Percentiles rank a stretch among this genome's conserved stretches.
phyloP scores from a whole-genome alignment of 305 asterid genomes.

The Coffea humblotiana region DNA sequence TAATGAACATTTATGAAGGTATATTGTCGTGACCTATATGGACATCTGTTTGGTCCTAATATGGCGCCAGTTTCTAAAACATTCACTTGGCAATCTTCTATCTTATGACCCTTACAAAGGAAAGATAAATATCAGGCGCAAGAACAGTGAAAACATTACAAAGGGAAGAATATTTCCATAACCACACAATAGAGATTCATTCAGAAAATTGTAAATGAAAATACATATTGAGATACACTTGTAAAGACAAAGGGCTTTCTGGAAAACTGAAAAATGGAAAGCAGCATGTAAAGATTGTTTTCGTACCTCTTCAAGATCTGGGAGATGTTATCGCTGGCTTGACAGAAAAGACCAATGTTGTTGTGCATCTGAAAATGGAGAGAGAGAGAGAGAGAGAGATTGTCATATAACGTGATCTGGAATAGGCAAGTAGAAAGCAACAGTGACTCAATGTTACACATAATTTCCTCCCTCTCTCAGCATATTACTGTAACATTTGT shows the following conservation, averaged over 20 bases:
- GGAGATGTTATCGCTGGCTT: conserved; percentile 78
- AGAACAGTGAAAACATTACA: not conserved
- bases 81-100: not conserved
- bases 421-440: not conserved
- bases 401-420: not conserved
- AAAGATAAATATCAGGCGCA: not conserved
- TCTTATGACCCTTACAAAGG: not conserved
- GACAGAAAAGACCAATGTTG: conserved; percentile 65
- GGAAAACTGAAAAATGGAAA: not conserved
- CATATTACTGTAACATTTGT: not conserved
- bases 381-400: not conserved
- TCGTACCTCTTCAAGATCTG: conserved; percentile 63
- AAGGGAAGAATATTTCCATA: not conserved
- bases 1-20: not conserved
- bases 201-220: conserved; percentile 6
- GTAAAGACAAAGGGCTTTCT: not conserved
- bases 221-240: not conserved
- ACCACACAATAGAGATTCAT: not conserved
- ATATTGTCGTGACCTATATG: not conserved
- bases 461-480: not conserved
- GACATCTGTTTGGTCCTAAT: not conserved
- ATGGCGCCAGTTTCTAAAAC: not conserved
- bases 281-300: not conserved
- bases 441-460: not conserved
- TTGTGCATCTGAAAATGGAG: conserved; percentile 52